Conservation (phyloP, 164 flowering plant genomes). For the Dillenia suffruticosa region DNA sequence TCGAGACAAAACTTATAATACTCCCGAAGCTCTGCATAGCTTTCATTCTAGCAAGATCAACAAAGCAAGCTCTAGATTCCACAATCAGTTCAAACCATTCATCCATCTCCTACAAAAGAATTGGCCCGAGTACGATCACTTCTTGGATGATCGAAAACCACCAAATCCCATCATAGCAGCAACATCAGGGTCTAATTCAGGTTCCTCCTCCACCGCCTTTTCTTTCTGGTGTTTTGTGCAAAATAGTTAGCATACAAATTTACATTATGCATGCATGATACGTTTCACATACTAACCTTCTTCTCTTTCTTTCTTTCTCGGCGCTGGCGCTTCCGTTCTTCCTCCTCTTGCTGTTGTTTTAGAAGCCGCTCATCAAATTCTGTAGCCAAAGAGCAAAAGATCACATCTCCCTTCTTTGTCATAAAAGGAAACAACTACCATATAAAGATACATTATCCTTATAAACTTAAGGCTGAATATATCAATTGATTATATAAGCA, state of each 20-base stretch:
- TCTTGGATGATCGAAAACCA: conserved; percentile 76
- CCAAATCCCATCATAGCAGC: conserved; percentile 99
- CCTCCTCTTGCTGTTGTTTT: conserved; percentile 94
- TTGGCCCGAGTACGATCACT: conserved; percentile 25
- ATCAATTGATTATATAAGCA: no score
- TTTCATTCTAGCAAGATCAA: no score
- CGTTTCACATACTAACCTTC: conserved; percentile 44
- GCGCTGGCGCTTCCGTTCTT: conserved; percentile 77
- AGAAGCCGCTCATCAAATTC: conserved; percentile 83
- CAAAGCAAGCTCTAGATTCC: no score
- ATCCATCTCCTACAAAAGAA: background rate
- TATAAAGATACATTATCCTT: background rate
- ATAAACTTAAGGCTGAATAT: no score
- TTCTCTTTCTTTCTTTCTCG: conserved; percentile 96
- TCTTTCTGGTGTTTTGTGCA: conserved; percentile 48
- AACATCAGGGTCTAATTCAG: conserved; percentile 73
- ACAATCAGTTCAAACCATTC: no score
- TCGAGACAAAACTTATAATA: no score
- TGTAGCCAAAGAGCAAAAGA: conserved; percentile 17
- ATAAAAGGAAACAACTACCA: background rate
- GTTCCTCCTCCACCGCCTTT: conserved; percentile 66
- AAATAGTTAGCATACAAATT: no score
- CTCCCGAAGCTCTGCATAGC: no score
- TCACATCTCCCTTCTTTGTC: background rate
- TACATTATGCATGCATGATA: background rate